Evolutionary conservation across 192 early-diverging fungal species (phyloP).

Genomic region (Gryganskiella cystojenkinii): DNA sequence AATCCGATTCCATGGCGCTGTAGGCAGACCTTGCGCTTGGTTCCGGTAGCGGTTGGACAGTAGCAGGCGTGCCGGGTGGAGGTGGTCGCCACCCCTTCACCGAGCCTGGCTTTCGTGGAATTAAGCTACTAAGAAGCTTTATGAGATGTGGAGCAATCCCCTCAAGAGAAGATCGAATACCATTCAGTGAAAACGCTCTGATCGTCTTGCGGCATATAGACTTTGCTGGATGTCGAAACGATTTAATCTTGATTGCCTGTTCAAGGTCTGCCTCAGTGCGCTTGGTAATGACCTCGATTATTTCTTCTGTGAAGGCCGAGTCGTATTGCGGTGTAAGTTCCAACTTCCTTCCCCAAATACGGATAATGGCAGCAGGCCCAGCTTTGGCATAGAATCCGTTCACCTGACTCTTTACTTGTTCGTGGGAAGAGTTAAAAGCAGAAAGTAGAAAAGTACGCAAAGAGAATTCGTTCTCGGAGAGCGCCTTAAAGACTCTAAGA

Average conservation of each 20-base stretch:
- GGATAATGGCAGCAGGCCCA: constrained; percentile 15
- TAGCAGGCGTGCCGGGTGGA: not conserved
- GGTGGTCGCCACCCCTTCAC: not conserved
- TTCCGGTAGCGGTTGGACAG: not conserved
- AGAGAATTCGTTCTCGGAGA: not conserved
- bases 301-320: not conserved
- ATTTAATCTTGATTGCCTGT: constrained; percentile 6
- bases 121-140: not conserved
- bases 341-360: constrained; percentile 1
- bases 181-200: not conserved
- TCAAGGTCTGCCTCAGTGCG: constrained; percentile 11
- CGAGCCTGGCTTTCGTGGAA: not conserved
- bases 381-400: not conserved
- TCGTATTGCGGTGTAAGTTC: not conserved
- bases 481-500: not conserved
- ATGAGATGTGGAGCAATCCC: constrained; percentile 5
- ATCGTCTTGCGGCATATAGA: constrained; percentile 13
- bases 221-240: constrained; percentile 14
- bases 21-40: not conserved
- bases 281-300: constrained; percentile 1
- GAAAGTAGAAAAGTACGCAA: constrained; percentile 2
- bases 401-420: not conserved
- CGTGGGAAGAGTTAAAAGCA: constrained; percentile 3
- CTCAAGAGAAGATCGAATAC: constrained; percentile 5
- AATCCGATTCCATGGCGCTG: not conserved